Base-by-base conservation (phyloP, 352 stramenopile genomes). In the Phytopythium chamaehyphon region DNA sequence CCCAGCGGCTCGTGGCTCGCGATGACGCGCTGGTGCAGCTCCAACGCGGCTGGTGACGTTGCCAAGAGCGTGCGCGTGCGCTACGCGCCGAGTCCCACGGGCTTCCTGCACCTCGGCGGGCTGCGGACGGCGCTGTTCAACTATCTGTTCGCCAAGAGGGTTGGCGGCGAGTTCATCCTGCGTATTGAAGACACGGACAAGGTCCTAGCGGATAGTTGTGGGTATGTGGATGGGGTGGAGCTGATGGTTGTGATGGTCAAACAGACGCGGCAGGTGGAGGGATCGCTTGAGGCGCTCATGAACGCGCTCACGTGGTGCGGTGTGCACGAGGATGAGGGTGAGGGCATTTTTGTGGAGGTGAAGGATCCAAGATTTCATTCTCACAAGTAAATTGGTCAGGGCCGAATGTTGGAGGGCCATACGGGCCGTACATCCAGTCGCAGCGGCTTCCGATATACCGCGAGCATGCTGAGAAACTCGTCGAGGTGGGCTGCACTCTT, bases 391-490 rank as follows among this genome's bases (percentile, higher is more conserved):
- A 18, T 0, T 59, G 42, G 82, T 5, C 28, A 33, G 28, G 96
- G 24, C 96, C 96, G 2, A 93, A 88, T 45, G 80, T 73, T 23
- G 87, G 90, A 33, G 88, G 90, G 0, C 71, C 86, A 33, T 96
- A 95, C 66, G 95, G 93, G 7, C 96, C 96, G 11, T 99, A 99
- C 76, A 88, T 97, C 52, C 97, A 99, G 75, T 98, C 94, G 12
- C 87, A 99, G 84, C 90, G 97, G 23, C 76, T 89, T 6, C 67
- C 92, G 18, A 93, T 98, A 55, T 99, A 99, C 76, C 69, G 87
- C 24, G 77, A 96, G 44, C 73, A 96, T 40, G 93, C 95, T 1
- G 60, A 97, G 21, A 79, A 81, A 39, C 71, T 99, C 15, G 61
- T 98, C 21, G 62, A 95, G 56, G 77, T 92, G 28, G 18, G 61